Conservation (phyloP, 352 stramenopile genomes). For the Pythium scleroteichum region DNA sequence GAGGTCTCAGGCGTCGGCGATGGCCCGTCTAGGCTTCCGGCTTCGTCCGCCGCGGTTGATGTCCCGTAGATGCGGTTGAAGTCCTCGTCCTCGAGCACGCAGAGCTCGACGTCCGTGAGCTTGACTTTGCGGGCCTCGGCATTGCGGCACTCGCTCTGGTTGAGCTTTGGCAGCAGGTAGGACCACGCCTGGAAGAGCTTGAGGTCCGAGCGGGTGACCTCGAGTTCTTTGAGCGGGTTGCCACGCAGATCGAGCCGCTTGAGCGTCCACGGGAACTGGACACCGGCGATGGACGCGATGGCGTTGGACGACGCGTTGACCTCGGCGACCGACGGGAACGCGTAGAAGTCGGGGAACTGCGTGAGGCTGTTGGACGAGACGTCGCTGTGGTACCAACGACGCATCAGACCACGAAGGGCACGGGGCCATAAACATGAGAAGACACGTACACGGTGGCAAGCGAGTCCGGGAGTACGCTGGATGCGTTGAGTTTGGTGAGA, state of each 20-base stretch:
- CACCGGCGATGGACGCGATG: constrained; percentile 11
- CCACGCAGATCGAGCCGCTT: constrained; percentile 22
- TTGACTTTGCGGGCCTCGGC: constrained; percentile 2
- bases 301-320: constrained; percentile 20
- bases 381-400: constrained; percentile 6
- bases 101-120: constrained; percentile 6
- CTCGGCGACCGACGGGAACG: constrained; percentile 14
- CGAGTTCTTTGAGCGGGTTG: constrained; percentile 18
- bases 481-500: constrained; percentile 15
- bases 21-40: not conserved
- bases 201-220: constrained; percentile 25
- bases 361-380: constrained; percentile 19
- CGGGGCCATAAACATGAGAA: not conserved
- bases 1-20: not conserved
- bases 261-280: constrained; percentile 28
- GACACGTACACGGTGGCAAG: constrained; percentile 10
- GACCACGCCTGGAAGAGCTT: constrained; percentile 15
- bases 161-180: constrained; percentile 4
- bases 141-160: constrained; percentile 7
- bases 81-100: constrained; percentile 17
- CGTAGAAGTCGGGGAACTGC: constrained; percentile 14
- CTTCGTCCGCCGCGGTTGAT: not conserved
- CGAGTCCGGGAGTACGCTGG: constrained; percentile 2
- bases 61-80: constrained; percentile 15
- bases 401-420: not conserved